Conservation (phyloP, 2,329 filamentous ascomycete species). For the Penicillium sp. region DNA sequence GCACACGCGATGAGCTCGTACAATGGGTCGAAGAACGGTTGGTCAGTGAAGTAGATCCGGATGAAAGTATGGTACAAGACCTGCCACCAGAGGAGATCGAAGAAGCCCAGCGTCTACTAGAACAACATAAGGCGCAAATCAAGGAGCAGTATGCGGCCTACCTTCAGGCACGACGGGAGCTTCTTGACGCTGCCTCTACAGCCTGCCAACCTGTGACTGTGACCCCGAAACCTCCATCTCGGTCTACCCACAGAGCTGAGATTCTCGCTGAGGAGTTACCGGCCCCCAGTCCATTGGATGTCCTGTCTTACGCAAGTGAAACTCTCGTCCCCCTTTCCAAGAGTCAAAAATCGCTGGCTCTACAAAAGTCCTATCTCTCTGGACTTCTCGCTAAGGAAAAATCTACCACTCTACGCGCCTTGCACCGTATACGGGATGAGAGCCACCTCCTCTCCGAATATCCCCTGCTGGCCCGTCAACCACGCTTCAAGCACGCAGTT, state of each 20-base stretch:
- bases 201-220: constrained; percentile 35
- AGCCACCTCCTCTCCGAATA: constrained; percentile 47
- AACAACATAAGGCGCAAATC: constrained; percentile 35
- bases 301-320: constrained; percentile 35
- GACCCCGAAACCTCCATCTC: constrained; percentile 21
- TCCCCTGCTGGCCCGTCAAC: constrained; percentile 37
- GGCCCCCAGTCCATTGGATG: constrained; percentile 28
- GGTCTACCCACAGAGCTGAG: constrained; percentile 15
- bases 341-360: constrained; percentile 36
- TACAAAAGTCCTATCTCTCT: constrained; percentile 41
- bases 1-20: constrained; percentile 51
- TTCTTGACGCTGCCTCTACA: constrained; percentile 38
- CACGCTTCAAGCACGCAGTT: constrained; percentile 37
- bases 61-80: constrained; percentile 30
- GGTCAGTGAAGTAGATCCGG: constrained; percentile 34
- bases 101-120: constrained; percentile 29
- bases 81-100: constrained; percentile 31
- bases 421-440: constrained; percentile 44
- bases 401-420: constrained; percentile 33
- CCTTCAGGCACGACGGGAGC: constrained; percentile 35
- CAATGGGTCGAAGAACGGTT: constrained; percentile 55
- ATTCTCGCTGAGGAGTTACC: constrained; percentile 12
- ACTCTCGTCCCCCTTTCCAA: constrained; percentile 37
- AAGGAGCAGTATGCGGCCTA: constrained; percentile 38
- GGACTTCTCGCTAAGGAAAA: constrained; percentile 42